Conservation (phyloP, 106 monocot species). For the Hemerocallis citrina region DNA sequence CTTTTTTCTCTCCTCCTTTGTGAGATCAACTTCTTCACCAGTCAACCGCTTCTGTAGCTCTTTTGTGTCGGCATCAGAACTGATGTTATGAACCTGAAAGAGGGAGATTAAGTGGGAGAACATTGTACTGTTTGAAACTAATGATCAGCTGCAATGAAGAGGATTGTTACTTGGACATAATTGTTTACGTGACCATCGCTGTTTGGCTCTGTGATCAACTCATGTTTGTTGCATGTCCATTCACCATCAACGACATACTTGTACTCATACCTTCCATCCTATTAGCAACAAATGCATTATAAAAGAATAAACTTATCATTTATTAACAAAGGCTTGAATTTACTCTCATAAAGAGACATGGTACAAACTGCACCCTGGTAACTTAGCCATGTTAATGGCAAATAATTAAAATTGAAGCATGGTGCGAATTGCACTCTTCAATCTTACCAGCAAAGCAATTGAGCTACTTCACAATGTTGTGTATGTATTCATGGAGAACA, state of each 20-base stretch:
- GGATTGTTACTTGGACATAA: conserved; percentile 45
- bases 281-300: neutral
- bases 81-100: conserved; percentile 36
- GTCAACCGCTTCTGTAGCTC: conserved; percentile 40
- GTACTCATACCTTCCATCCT: conserved; percentile 94
- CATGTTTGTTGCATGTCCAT: conserved; percentile 65
- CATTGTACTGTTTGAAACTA: neutral
- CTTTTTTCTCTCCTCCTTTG: conserved; percentile 39
- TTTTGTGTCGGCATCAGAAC: conserved; percentile 12
- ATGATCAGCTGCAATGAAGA: neutral
- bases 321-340: neutral
- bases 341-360: neutral
- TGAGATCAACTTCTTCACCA: conserved; percentile 43
- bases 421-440: too few species aligned
- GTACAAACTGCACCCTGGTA: neutral
- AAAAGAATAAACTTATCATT: neutral
- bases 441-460: too few species aligned
- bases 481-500: neutral
- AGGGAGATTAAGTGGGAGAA: neutral
- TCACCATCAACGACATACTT: conserved; percentile 83
- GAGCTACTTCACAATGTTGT: too few species aligned
- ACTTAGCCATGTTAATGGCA: neutral
- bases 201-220: conserved; percentile 53
- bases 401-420: too few species aligned
- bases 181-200: conserved; percentile 84